Percentiles rank a stretch among this genome's conserved stretches.
Evolutionary conservation across 768 basidiomycete genomes (phyloP).

Genomic region (Boletus huronensis): DNA sequence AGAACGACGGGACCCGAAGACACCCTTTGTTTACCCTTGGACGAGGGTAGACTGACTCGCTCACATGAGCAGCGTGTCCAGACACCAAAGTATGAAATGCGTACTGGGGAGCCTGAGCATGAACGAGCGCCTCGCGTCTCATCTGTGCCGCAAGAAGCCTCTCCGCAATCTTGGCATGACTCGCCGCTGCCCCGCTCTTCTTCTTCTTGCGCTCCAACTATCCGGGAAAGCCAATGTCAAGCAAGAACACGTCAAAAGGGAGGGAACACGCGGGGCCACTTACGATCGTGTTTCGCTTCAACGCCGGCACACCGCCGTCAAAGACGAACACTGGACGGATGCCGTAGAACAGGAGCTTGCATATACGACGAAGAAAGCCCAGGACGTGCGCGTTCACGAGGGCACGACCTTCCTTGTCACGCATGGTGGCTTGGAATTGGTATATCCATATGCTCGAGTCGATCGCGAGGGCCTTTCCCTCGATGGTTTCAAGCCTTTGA

Average conservation of each 20-base stretch:
- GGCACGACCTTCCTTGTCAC: slow-evolving; percentile 90
- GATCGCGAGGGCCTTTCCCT: slow-evolving; percentile 94
- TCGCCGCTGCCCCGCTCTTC: slow-evolving; percentile 86
- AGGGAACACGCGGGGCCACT: slow-evolving; percentile 25
- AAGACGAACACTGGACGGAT: slow-evolving; percentile 99
- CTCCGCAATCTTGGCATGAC: slow-evolving; percentile 85
- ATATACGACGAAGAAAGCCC: slow-evolving; percentile 85
- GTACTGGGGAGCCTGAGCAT: slow-evolving; percentile 45
- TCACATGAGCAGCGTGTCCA: background rate
- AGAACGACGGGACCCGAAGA: slow-evolving; percentile 48
- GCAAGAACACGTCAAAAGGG: background rate
- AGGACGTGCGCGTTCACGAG: slow-evolving; percentile 92
- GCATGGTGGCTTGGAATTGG: slow-evolving; percentile 99
- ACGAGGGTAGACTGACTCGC: slow-evolving; percentile 21
- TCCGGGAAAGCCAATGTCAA: slow-evolving; percentile 1
- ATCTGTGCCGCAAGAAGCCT: slow-evolving; percentile 90
- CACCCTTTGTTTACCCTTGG: slow-evolving; percentile 46
- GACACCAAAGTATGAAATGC: slow-evolving; percentile 15
- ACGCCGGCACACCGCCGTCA: slow-evolving; percentile 89
- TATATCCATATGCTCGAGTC: slow-evolving; percentile 99
- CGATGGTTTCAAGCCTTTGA: slow-evolving; percentile 83
- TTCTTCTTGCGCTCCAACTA: slow-evolving; percentile 86
- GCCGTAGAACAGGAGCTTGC: slow-evolving; percentile 93
- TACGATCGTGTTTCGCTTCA: slow-evolving; percentile 90
- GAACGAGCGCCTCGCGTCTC: slow-evolving; percentile 81